Evolutionary conservation across 2,329 filamentous ascomycete genomes (phyloP), one percentile per base, ranked within the genome.

Genomic region (Xylaria arbuscula): DNA sequence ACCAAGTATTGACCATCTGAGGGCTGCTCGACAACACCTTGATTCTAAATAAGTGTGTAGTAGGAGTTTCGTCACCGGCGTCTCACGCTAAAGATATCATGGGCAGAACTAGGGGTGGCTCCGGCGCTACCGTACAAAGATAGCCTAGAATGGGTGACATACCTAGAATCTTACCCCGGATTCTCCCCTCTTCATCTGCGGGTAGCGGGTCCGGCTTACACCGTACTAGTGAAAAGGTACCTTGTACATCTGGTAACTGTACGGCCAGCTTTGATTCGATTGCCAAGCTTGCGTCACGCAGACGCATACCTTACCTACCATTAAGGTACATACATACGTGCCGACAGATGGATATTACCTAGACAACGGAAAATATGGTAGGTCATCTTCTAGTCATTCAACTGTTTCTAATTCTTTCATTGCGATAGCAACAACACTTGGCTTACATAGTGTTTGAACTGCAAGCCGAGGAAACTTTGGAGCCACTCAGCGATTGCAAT

Each of bases 121-220:
- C 61, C 62, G 68, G 57, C 61, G 59, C 61, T 61, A 68, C 62
- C 56, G 61, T 17, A 34, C 68, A 17, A 45, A 45, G 15, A 50
- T 36, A 38, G 67, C 62, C 64, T 62, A 66, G 68, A 68, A 61
- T 65, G 55, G 58, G 61, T 62, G 64, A 70, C 61, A 69, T 70
- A 70, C 17, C 28, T 28, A 45, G n/a, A 69, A 65, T 61, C 64
- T 74, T 76, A 76, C 74, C 75, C 75, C 75, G 67, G 75, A 76
- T 76, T 76, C 66, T 72, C 47, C 47, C 58, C 68, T 68, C 66
- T 67, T 68, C 53, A 54, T 69, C 36, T 63, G 54, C 64, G 68
- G 65, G 67, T 68, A 64, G 56, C 64, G 64, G 67, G 59, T 68
- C 60, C 60, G 34, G 57, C 55, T 60, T 69, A 61, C 68, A 55